These are phyloP conservation scores for Apocynum venetum DNA, from an alignment of 257 asterid species.

Conservation along the genomic window DNA sequence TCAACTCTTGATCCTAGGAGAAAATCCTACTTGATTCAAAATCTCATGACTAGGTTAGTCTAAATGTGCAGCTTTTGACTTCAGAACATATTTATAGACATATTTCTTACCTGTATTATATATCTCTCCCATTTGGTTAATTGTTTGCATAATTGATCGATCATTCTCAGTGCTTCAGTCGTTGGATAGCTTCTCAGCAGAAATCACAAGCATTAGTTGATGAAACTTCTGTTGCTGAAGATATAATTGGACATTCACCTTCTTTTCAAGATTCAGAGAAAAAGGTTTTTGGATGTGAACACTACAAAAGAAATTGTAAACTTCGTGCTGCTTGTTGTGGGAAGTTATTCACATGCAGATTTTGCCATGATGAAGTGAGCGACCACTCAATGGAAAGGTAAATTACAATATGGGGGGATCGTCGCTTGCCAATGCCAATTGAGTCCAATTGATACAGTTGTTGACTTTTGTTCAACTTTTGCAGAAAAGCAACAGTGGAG, in stretches of 20 bases:
- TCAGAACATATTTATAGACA: background rate
- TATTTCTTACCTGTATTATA: background rate
- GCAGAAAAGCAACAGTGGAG: constrained; percentile 40
- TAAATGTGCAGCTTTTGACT: background rate
- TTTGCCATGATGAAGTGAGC: constrained; percentile 46
- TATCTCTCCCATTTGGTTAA: background rate
- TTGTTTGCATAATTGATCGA: background rate
- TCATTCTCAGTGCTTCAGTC: constrained; percentile 24
- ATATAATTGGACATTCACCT: constrained; percentile 32
- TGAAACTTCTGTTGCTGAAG: constrained; percentile 27
- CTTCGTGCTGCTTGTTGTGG: constrained; percentile 49
- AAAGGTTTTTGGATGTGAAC: constrained; percentile 37
- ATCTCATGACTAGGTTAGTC: constrained; percentile 45
- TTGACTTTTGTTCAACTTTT: constrained; percentile 8
- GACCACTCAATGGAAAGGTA: constrained; percentile 46
- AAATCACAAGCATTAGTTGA: constrained; percentile 37
- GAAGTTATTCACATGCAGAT: constrained; percentile 40
- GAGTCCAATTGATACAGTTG: background rate
- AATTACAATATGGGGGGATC: constrained; percentile 5
- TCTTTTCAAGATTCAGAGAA: constrained; percentile 35
- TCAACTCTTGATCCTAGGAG: constrained; percentile 47
- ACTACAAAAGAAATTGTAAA: constrained; percentile 46
- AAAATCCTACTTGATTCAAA: constrained; percentile 43
- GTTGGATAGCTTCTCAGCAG: constrained; percentile 56
- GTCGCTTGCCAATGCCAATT: background rate